A percentile compares a stretch with the other conserved stretches of the same genome.
Evolutionary conservation across 2,329 filamentous ascomycete genomes (phyloP).

Genomic region (Thielaviopsis populi): DNA sequence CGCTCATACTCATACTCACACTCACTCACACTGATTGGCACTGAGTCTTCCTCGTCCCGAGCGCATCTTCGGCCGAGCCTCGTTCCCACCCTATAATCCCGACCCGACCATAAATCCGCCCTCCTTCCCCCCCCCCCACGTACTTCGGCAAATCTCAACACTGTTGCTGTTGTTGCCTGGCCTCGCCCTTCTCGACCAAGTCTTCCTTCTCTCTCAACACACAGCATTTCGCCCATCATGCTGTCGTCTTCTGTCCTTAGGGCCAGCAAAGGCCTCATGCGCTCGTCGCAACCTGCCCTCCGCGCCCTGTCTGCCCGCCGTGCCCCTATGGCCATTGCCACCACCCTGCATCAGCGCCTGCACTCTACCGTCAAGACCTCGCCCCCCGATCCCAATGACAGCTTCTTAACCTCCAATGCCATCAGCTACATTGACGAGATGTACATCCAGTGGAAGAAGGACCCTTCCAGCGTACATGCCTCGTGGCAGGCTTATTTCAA

Average conservation of each 20-base stretch:
- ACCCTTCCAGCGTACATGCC: conserved; percentile 84
- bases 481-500: conserved; percentile 99
- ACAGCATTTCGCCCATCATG: conserved; percentile 10
- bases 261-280: conserved; percentile 48
- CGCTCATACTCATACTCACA: too few relatives aligned
- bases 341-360: conserved; percentile 30
- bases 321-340: conserved; percentile 32
- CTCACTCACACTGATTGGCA: neutral
- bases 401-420: conserved; percentile 89
- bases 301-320: conserved; percentile 33
- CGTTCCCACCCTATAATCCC: conserved; percentile 12
- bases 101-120: conserved; percentile 3
- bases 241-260: conserved; percentile 16
- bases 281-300: conserved; percentile 32
- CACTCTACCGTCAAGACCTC: conserved; percentile 37
- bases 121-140: neutral
- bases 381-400: conserved; percentile 71
- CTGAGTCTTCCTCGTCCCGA: conserved; percentile 11
- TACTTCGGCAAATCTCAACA: neutral
- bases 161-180: neutral
- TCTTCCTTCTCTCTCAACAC: neutral
- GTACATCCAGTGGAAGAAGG: conserved; percentile 95
- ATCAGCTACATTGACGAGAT: conserved; percentile 99
- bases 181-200: neutral
- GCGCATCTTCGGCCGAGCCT: conserved; percentile 15